Base-by-base conservation (phyloP, 2,329 filamentous ascomycete species). In the Aspergillus pseudotamarii region DNA sequence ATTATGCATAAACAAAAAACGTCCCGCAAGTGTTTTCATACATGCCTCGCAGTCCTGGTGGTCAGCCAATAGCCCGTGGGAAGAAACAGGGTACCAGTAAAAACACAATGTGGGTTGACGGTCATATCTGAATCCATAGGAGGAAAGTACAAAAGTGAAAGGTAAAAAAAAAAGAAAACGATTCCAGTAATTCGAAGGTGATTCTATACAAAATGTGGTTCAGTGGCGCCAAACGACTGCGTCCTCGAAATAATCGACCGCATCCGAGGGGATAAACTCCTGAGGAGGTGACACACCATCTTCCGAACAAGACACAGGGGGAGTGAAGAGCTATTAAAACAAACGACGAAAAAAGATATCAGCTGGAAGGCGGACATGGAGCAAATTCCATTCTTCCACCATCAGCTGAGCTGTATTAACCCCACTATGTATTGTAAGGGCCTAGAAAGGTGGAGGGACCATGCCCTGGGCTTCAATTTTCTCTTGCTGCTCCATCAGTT, bases 401-500 rank as follows among this genome's bases (percentile, higher is more conserved):
- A 41, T 56, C 28, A 45, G 50, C 59, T 59, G 62, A 57, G 60
- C 34, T 46, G 63, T 62, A 66, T 66, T 66, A 65, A 54, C 59
- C 58, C 62, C 65, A 63, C 54, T 60, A 61, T 51, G 32, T 57
- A 48, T 28, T 61, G 57, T 56, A 59, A 61, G 57, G 53, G 63
- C 66, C 78, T 82, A 84, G 74, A 83, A 83, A 58, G 84, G 83
- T 65, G 84, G 82, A 64, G 79, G 78, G 64, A 82, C 72, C 69
- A 80, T 78, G 68, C 78, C 77, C 64, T 78, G 73, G 59, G 79
- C 69, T 54, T 80, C 79, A 54, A 77, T 75, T 68, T 74, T 79
- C 78, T 93, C 90, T 79, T 93, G 91, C 81, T 93, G 91, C 79
- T 94, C 90, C 85, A 95, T 91, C 70, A 96, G 83, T 78, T 96